Evolutionary conservation across 179 eudicot genomes (phyloP), one percentile per base, ranked within the genome.

Genomic region (Silene coronaria): DNA sequence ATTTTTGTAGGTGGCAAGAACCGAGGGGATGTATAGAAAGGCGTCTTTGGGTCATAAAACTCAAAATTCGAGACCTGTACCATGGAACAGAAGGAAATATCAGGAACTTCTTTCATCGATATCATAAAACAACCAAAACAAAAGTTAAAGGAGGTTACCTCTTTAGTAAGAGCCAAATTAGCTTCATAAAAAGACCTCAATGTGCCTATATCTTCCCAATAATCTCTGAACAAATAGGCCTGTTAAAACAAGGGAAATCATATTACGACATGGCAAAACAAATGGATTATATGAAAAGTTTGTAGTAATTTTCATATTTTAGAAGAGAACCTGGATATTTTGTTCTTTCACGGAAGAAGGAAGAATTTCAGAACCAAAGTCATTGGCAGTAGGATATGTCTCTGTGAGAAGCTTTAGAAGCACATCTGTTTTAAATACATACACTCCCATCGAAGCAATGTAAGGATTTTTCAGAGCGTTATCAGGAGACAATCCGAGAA

Each of bases 391-490:
- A 6, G 88, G 85, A 60, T 71, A 83, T 55, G 73, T 48, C 67
- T 78, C 38, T 30, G 72, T 80, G 27, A 93, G 79, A 71, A 93
- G 91, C 77, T 89, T 88, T 71, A 92, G 86, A 60, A 94, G 81
- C 45, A 92, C 96, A 26, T 92, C 91, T 23, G 88, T 94, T 81
- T 66, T 88, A 57, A 94, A 94, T 55, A 92, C 92, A 71, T 94
- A 94, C 22, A 94, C 96, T 34, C 98, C 98, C 98, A 94, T 94
- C 58, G 98, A 94, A 77, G 98, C 98, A 83, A 94, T 87, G 83
- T 92, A 90, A 24, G 97, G 98, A 73, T 79, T 84, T 34, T 34
- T 81, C 62, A 74, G 32, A 4, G 98, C 94, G 26, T 89, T 90
- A 82, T 89, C 82, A 22, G 55, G 79, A 23, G 91, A 85, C 26